Base-by-base conservation (phyloP, 345 rosid species). In the Eucalyptus tenuipes region DNA sequence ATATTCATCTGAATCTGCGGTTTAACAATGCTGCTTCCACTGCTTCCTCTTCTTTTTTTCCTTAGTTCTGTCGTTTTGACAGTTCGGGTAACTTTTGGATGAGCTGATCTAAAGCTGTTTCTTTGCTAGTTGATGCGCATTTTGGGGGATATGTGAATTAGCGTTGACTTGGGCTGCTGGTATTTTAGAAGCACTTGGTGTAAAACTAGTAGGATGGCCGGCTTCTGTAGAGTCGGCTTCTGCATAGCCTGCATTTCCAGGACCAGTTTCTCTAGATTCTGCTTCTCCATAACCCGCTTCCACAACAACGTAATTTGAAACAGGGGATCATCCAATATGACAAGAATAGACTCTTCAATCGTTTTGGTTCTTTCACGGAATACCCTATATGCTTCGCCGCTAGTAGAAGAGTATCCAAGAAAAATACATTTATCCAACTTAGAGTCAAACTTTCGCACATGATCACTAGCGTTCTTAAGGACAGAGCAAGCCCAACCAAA, bases 61-160 rank as follows among this genome's bases (percentile, higher is more conserved):
- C 24, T 33, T 2, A 40, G 42, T 8, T 33, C 20, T 18, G 37
- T 16, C 44, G 3, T 20, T 33, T 31, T 12, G 64, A 57, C 64
- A 24, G 57, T 66, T n/a, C 22, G 22, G 79, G 22, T 15, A 66
- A 66, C 79, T 66, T 31, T 66, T 17, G 42, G 37, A 66, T 66
- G 40, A 66, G 79, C 42, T 66, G 40, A 66, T 66, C 40, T 31
- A 66, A 37, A 94, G 93, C 93, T 93, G 92, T 86, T 89, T 45
- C 66, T 27, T 61, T 88, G 79, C 87, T 81, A 37, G 49, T 86
- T 82, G 87, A 86, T 88, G 88, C 68, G 57, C 57, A 52, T 52
- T 18, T 52, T 18, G 57, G 24, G 53, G 87, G 88, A 66, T 0
- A 66, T 66, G 79, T 66, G 79, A 31, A 8, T 7, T 1, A 66